Base-by-base conservation (phyloP, 139 green algal species). In the Yamagishiella unicocca region DNA sequence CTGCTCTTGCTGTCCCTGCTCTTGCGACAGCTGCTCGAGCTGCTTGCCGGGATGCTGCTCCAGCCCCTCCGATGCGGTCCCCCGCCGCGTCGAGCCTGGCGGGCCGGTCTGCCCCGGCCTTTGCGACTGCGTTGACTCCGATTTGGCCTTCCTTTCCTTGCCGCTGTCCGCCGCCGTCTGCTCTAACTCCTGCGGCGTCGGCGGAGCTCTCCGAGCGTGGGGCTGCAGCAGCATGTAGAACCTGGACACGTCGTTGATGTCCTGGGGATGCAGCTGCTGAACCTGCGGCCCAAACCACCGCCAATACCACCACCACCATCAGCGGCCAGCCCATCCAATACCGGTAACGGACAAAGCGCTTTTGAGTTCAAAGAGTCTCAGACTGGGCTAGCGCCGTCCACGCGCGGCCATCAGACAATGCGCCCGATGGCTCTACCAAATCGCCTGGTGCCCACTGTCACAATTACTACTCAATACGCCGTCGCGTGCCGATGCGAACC, bases 211-310 rank as follows among this genome's bases (percentile, higher is more conserved):
- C 12, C 46, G 71, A 12, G 50, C 54, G 17, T 70, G 80, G 21
- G 40, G 67, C 68, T 94, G 38, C 55, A 95, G 71, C 45, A 94
- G 76, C 68, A 90, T 91, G 89, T 86, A 61, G 68, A 95, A 95
- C 29, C 91, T 87, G 76, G 94, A 88, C n/a, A 95, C 79, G 17
- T 95, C 88, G 2, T 83, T 55, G 38, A 95, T n/a, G 35, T 55
- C 85, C 29, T 46, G 29, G 29, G 91, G 85, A 25, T 93, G 74
- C 19, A 90, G 67, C 33, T 72, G 53, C 21, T 80, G 87, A 5
- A 94, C 90, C 85, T 93, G 89, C 1, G 42, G 31, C 7, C n/a
- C n/a, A n/a, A n/a, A n/a, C n/a, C n/a, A n/a, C n/a, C n/a, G n/a
- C n/a, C n/a, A n/a, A n/a, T n/a, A n/a, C n/a, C n/a, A n/a, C n/a